Conservation (phyloP, 1,284 basidiomycete species). For the Lignosus rhinocerotis region DNA sequence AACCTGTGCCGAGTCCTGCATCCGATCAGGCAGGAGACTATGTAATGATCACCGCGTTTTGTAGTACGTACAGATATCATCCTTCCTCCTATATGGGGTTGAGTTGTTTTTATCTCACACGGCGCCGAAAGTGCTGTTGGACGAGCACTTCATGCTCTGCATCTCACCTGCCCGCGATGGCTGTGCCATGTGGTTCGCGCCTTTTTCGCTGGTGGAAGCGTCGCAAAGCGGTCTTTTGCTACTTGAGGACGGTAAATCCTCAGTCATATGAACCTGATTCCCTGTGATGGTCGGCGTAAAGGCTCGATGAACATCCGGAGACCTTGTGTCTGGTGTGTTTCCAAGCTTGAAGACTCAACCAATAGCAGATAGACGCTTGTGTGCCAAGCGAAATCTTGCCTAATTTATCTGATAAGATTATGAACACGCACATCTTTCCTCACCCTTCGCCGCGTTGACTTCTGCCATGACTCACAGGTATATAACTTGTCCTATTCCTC, state of each 20-base stretch:
- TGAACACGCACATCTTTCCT: slow-evolving; percentile 1
- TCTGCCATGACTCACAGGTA: slow-evolving; percentile 17
- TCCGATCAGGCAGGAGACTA: background rate
- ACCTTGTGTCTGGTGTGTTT: background rate
- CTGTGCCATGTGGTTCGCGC: background rate
- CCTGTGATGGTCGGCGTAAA: background rate
- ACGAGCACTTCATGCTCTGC: background rate
- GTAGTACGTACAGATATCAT: background rate
- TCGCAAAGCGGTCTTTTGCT: background rate
- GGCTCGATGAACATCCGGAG: background rate
- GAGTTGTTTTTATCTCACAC: background rate
- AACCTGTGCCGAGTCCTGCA: background rate
- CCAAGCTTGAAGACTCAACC: background rate
- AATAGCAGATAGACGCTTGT: slow-evolving; percentile 17
- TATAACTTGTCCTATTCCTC: slow-evolving; percentile 17
- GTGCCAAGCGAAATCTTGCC: slow-evolving; percentile 17
- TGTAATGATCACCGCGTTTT: background rate
- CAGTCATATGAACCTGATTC: background rate
- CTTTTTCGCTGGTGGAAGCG: background rate
- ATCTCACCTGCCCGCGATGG: background rate
- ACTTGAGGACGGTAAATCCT: background rate
- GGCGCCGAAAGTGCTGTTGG: background rate
- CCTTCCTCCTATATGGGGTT: background rate
- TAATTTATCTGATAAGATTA: slow-evolving; percentile 23
- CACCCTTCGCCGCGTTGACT: background rate